Conservation (phyloP, 1,284 basidiomycete genomes). For the Fistulina hepatica region DNA sequence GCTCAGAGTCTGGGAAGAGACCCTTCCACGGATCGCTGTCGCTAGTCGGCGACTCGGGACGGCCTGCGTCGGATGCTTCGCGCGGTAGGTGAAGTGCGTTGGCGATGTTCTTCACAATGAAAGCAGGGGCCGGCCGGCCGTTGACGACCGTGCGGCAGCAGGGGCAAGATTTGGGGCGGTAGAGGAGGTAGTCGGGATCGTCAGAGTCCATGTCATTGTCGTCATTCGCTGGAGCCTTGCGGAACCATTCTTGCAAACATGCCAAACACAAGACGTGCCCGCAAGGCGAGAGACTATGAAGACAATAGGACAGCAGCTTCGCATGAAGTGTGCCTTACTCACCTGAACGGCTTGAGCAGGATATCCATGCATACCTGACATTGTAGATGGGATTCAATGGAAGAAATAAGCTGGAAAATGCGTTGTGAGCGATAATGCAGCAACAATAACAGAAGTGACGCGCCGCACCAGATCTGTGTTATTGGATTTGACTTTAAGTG, state of each 20-base stretch:
- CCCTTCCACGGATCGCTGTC: conserved; percentile 56
- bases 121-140: conserved; percentile 52
- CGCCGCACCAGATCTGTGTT: conserved; percentile 50
- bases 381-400: conserved; percentile 46
- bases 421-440: conserved; percentile 4
- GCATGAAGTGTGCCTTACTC: conserved; percentile 20
- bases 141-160: conserved; percentile 50
- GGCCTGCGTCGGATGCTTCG: conserved; percentile 21
- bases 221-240: conserved; percentile 44
- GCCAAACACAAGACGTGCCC: conserved; percentile 58
- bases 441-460: not conserved
- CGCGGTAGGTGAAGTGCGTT: conserved; percentile 36
- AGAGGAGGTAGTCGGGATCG: conserved; percentile 38
- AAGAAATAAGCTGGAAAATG: conserved; percentile 35
- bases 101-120: conserved; percentile 51
- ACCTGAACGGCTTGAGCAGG: conserved; percentile 53
- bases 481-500: conserved; percentile 34
- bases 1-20: conserved; percentile 35
- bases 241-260: conserved; percentile 69
- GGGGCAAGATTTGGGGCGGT: conserved; percentile 57
- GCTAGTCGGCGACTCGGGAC: conserved; percentile 12
- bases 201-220: conserved; percentile 43
- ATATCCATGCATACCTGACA: conserved; percentile 71
- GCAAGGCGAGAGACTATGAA: conserved; percentile 51
- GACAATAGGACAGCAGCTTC: not conserved